A percentile compares a stretch with the other conserved stretches of the same genome.
phyloP scores from a whole-genome alignment of 176 grass and related monocot species.

The Musa troglodytarum region DNA sequence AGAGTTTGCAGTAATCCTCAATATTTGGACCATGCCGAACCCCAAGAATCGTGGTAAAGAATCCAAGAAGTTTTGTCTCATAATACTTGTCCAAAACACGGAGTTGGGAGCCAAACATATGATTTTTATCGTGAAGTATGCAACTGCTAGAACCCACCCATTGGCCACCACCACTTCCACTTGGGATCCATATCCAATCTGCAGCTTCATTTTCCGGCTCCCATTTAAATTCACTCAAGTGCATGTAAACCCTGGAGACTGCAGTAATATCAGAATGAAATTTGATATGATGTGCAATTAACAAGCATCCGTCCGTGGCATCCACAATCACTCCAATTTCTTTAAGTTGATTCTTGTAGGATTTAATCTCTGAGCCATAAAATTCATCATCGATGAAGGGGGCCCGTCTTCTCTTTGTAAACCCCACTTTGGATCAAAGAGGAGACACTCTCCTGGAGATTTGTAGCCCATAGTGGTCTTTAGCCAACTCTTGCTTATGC shows the following conservation, averaged over 20 bases:
- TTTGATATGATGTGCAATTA: slow-evolving; percentile 37
- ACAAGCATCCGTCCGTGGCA: slow-evolving; percentile 9
- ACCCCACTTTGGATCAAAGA: slow-evolving; percentile 40
- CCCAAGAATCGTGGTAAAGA: slow-evolving; percentile 31
- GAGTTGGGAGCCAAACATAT: slow-evolving; percentile 35
- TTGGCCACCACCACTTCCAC: slow-evolving; percentile 14
- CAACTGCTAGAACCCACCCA: slow-evolving; percentile 43
- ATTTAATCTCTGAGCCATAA: slow-evolving; percentile 32
- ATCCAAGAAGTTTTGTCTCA: slow-evolving; percentile 25
- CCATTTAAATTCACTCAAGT: slow-evolving; percentile 40
- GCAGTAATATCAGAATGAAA: slow-evolving; percentile 29
- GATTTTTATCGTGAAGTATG: slow-evolving; percentile 34
- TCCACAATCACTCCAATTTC: slow-evolving; percentile 43
- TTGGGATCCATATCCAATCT: slow-evolving; percentile 61
- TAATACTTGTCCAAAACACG: slow-evolving; percentile 54
- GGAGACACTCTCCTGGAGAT: slow-evolving; percentile 34
- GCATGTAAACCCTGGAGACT: slow-evolving; percentile 49
- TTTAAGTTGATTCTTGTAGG: slow-evolving; percentile 27
- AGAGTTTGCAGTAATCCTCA: slow-evolving; percentile 40
- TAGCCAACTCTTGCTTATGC: slow-evolving; percentile 40
- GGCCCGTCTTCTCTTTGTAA: slow-evolving; percentile 41
- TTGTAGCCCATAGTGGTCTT: slow-evolving; percentile 46
- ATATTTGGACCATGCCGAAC: slow-evolving; percentile 30
- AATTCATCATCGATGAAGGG: slow-evolving; percentile 72
- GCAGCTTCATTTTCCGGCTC: slow-evolving; percentile 2